Base-by-base conservation (phyloP, 768 basidiomycete species). In the Mycena chlorophos region DNA sequence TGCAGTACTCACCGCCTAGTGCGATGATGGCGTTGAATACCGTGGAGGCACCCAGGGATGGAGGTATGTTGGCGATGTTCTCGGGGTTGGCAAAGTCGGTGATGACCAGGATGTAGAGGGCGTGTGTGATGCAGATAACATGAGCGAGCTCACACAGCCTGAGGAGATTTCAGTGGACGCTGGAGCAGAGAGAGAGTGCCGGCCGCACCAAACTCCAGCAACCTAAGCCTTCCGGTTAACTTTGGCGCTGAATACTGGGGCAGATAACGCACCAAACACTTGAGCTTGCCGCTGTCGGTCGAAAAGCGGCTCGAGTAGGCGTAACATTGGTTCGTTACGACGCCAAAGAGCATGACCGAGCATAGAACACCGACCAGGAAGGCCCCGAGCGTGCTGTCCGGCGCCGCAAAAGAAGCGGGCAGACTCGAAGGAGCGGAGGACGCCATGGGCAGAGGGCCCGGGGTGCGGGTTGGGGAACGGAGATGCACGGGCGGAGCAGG, bases 101-200 rank as follows among this genome's bases (percentile, higher is more conserved):
- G 23, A 60, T 49, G 4, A 26, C 19, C 31, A 60, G 19, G 27
- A 38, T 20, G n/a, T 60, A 60, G 2, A 56, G 39, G 8, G 42
- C 45, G 22, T 60, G 58, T n/a, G 45, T 45, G 12, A 60, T 52
- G 39, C 58, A 60, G n/a, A 55, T 45, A 6, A 49, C 46, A 52
- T 60, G 58, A 2, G 30, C 58, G 19, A 60, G 51, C 38, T 60
- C 58, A 47, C 51, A 55, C 8, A 52, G 16, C 58, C 58, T 59
- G 40, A 3, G 19, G 22, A 5, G 14, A n/a, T 12, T 42, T 34
- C 12, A 52, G 43, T 2, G 27, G 28, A 29, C 5, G 0, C 40
- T n/a, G 19, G 2, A 39, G 6, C 14, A 42, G 22, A 20, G n/a
- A 22, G 8, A 42, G 20, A 42, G 13, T 6, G 22, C 20, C 6